phyloP scores from a whole-genome alignment of 257 asterid genomes.

The Nicotiana paniculata region DNA sequence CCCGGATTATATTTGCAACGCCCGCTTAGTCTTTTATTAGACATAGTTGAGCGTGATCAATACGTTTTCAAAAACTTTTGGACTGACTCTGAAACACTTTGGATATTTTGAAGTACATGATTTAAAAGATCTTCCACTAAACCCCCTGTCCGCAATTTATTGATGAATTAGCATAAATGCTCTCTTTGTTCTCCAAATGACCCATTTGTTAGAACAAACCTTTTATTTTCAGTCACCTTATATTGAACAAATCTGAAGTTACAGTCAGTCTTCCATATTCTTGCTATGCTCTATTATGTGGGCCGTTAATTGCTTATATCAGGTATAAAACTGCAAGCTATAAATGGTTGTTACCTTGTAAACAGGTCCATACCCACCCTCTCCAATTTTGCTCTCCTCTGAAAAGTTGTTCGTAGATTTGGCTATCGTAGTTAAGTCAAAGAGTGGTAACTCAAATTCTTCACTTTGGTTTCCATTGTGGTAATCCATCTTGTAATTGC shows the following conservation, averaged over 20 bases:
- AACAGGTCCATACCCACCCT: conserved; percentile 32
- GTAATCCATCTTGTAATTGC: not conserved
- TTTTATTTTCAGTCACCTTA: not conserved
- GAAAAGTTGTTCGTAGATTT: conserved; percentile 24
- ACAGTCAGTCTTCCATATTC: not conserved
- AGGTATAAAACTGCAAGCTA: not conserved
- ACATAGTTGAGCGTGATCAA: too few relatives aligned
- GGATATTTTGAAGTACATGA: not conserved
- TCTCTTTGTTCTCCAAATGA: not conserved
- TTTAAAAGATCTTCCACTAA: not conserved
- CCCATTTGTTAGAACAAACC: not conserved
- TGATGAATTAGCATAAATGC: not conserved
- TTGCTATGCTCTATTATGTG: not conserved
- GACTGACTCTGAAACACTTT: not conserved
- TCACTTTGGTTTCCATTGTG: not conserved
- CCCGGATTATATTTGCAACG: too few relatives aligned
- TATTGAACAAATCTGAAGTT: not conserved
- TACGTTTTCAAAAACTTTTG: not conserved
- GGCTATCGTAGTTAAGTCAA: conserved; percentile 15
- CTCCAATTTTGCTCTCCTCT: conserved; percentile 17
- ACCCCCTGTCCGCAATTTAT: not conserved
- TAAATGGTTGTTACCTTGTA: conserved; percentile 20
- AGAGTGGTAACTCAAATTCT: conserved; percentile 24
- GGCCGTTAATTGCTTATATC: not conserved
- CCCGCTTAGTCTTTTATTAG: too few relatives aligned